Evolutionary conservation across 306 rosid species (phyloP).

Genomic region (Medicago lupulina): DNA sequence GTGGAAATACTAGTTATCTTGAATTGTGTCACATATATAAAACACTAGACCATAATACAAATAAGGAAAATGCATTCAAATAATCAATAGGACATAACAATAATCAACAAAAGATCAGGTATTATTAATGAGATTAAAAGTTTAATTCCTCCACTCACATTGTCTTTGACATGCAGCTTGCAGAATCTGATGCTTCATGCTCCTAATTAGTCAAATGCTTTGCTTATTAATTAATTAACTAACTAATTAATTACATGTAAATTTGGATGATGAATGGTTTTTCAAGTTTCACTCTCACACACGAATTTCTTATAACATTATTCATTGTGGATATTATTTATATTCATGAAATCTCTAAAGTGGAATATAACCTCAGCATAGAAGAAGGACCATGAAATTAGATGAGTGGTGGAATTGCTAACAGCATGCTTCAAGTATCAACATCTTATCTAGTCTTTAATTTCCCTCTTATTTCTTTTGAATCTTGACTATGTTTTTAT

Average conservation of each 20-base stretch:
- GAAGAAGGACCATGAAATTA: neutral
- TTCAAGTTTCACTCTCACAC: neutral
- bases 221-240: slow-evolving; percentile 5
- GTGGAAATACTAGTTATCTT: too few relatives aligned
- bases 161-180: slow-evolving; percentile 22
- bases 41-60: neutral
- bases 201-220: slow-evolving; percentile 2
- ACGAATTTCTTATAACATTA: slow-evolving; percentile 8
- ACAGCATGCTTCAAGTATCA: slow-evolving; percentile 33
- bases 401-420: slow-evolving; percentile 41
- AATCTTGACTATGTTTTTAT: neutral
- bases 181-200: slow-evolving; percentile 42
- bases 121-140: neutral
- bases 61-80: slow-evolving; percentile 14
- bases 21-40: neutral
- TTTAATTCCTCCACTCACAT: slow-evolving; percentile 34
- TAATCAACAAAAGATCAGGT: neutral
- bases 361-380: slow-evolving; percentile 5
- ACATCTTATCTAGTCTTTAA: slow-evolving; percentile 3
- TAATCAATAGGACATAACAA: neutral
- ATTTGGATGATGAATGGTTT: slow-evolving; percentile 10
- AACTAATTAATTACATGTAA: neutral
- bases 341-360: slow-evolving; percentile 28
- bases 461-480: slow-evolving; percentile 21
- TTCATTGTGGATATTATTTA: slow-evolving; percentile 32